Conservation (phyloP, 208 protist species). For the Trypanosoma brucei region DNA sequence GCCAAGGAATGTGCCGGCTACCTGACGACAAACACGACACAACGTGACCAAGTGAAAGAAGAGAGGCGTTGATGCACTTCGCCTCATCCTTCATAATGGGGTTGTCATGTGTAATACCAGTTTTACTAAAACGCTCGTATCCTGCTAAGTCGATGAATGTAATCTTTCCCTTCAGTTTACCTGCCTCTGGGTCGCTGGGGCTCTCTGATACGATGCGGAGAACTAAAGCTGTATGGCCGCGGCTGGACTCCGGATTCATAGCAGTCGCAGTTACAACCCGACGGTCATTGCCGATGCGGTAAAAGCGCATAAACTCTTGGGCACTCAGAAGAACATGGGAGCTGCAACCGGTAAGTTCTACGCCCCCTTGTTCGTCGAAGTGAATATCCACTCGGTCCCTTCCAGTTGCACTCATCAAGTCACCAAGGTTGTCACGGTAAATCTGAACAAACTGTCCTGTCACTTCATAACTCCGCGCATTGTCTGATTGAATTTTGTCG, state of each 20-base stretch:
- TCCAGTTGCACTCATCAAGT: constrained; percentile 69
- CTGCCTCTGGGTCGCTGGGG: constrained; percentile 37
- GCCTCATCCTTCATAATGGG: constrained; percentile 85
- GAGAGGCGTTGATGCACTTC: constrained; percentile 88
- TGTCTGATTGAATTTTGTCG: constrained; percentile 32
- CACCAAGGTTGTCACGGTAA: constrained; percentile 82
- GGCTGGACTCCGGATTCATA: constrained; percentile 89
- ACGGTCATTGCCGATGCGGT: constrained; percentile 69
- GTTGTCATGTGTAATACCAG: constrained; percentile 72
- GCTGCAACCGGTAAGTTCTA: constrained; percentile 69
- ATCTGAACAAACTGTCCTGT: constrained; percentile 86
- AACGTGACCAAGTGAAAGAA: constrained; percentile 81
- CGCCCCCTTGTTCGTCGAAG: constrained; percentile 59
- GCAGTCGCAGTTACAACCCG: constrained; percentile 82
- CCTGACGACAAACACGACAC: constrained; percentile 70
- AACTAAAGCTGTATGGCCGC: constrained; percentile 83
- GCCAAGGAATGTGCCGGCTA: constrained; percentile 85
- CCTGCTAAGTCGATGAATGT: constrained; percentile 91
- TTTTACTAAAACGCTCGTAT: constrained; percentile 89
- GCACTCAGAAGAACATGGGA: constrained; percentile 45
- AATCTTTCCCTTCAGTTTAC: constrained; percentile 68
- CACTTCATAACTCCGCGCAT: constrained; percentile 40
- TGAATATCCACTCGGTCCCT: constrained; percentile 75
- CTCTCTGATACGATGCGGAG: constrained; percentile 63
- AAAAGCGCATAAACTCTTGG: constrained; percentile 84